Conservation (phyloP, 2,329 filamentous ascomycete genomes). For the Diaporthe velutina region DNA sequence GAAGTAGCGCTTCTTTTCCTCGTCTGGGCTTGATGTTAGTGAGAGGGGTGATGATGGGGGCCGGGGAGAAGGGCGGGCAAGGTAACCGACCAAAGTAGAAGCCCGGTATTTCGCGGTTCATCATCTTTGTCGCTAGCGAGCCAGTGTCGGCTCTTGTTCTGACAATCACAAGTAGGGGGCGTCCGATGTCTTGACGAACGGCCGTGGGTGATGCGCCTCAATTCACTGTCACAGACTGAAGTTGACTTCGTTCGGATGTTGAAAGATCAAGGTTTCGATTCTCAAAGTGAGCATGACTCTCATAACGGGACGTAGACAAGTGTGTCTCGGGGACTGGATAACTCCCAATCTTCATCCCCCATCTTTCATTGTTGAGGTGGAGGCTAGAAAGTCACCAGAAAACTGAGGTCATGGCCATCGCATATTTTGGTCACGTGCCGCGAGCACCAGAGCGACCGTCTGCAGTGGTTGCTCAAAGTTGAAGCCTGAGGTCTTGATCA, state of each 20-base stretch:
- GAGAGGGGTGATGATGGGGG: background rate
- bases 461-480: no score
- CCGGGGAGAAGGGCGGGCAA: no score
- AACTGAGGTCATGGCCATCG: background rate
- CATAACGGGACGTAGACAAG: background rate
- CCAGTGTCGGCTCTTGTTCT: background rate
- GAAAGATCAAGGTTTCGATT: background rate
- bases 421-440: conserved; percentile 7
- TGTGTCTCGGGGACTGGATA: background rate
- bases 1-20: conserved; percentile 75
- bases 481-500: background rate
- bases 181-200: background rate
- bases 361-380: background rate
- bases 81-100: conserved; percentile 39
- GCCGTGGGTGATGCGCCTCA: background rate
- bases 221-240: background rate
- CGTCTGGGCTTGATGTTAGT: conserved; percentile 53
- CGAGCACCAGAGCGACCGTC: background rate
- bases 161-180: background rate
- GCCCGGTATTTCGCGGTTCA: conserved; percentile 37
- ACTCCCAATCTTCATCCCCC: no score
- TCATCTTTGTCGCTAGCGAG: background rate
- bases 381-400: background rate
- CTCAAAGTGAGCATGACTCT: background rate
- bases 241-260: background rate